These are phyloP conservation scores for Termitomyces sp. DNA, from an alignment of 768 basidiomycete genomes.

Conservation along the genomic window DNA sequence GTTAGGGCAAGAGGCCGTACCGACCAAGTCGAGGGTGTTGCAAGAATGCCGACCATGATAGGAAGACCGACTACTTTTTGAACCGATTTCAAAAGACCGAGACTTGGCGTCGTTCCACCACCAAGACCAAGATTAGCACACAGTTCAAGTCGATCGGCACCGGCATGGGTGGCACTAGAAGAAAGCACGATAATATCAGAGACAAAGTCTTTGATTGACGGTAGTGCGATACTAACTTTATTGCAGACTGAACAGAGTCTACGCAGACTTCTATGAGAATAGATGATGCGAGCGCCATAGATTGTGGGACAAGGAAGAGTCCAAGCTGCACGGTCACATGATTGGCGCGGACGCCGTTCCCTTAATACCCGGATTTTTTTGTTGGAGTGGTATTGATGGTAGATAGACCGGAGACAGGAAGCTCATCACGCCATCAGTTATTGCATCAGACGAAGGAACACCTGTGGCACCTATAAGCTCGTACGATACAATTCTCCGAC, in stretches of 20 bases:
- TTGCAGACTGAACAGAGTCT: slow-evolving; percentile 70
- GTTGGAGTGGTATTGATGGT: too few species aligned
- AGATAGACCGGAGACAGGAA: too few species aligned
- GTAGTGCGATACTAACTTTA: slow-evolving; percentile 36
- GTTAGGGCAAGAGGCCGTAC: slow-evolving; percentile 1
- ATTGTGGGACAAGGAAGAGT: not conserved
- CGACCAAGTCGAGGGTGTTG: slow-evolving; percentile 1
- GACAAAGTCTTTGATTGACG: slow-evolving; percentile 8
- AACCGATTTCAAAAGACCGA: slow-evolving; percentile 65
- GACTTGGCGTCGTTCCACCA: slow-evolving; percentile 77
- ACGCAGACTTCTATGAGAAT: slow-evolving; percentile 61
- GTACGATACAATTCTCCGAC: too few species aligned
- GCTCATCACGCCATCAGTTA: too few species aligned
- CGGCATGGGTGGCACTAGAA: slow-evolving; percentile 60
- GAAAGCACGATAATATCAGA: slow-evolving; percentile 5
- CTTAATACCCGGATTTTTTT: too few species aligned
- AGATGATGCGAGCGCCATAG: slow-evolving; percentile 13
- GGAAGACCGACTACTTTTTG: slow-evolving; percentile 44
- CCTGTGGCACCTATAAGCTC: too few species aligned
- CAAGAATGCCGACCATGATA: slow-evolving; percentile 52
- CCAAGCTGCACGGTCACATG: not conserved
- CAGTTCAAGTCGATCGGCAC: slow-evolving; percentile 73
- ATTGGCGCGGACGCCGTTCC: not conserved
- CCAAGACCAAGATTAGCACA: slow-evolving; percentile 67
- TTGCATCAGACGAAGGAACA: too few species aligned